Evolutionary conservation across 1,139 yeast species (phyloP).

Genomic region (Debaryomyces coudertii): DNA sequence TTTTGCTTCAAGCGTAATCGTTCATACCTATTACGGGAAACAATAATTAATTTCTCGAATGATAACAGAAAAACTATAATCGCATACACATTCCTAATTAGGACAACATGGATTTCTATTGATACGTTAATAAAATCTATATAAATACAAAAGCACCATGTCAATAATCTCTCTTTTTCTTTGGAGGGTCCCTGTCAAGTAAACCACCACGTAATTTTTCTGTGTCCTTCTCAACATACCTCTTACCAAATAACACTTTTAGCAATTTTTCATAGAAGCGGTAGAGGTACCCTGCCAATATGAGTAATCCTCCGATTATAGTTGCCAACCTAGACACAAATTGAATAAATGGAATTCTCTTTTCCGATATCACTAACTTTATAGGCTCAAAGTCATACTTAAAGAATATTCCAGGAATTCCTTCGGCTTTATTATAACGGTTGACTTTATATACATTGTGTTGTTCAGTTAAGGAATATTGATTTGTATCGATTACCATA

Average conservation of each 20-base stretch:
- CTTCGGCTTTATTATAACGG: conserved; percentile 29
- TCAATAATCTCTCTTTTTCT: neutral
- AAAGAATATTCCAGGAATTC: conserved; percentile 79
- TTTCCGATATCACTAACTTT: conserved; percentile 67
- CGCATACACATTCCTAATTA: conserved; percentile 14
- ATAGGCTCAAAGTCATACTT: conserved; percentile 90
- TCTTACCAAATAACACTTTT: conserved; percentile 50
- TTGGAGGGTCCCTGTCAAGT: conserved; percentile 19
- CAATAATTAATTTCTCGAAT: neutral
- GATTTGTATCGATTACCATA: conserved; percentile 74
- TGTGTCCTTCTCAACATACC: conserved; percentile 54
- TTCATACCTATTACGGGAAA: neutral
- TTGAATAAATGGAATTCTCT: conserved; percentile 72
- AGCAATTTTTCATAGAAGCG: conserved; percentile 52
- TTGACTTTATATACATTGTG: conserved; percentile 29
- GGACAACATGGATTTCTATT: conserved; percentile 1
- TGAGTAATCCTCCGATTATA: conserved; percentile 71
- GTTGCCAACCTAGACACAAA: conserved; percentile 81
- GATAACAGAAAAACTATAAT: conserved; percentile 1
- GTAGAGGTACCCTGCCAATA: conserved; percentile 54
- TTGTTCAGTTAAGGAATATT: conserved; percentile 76
- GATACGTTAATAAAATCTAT: neutral
- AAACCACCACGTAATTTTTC: conserved; percentile 51
- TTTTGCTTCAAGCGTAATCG: neutral
- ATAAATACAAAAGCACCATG: neutral